These are phyloP conservation scores for Thermochaetoides dissita DNA, from an alignment of 2,329 filamentous ascomycete genomes.

Conservation along the genomic window DNA sequence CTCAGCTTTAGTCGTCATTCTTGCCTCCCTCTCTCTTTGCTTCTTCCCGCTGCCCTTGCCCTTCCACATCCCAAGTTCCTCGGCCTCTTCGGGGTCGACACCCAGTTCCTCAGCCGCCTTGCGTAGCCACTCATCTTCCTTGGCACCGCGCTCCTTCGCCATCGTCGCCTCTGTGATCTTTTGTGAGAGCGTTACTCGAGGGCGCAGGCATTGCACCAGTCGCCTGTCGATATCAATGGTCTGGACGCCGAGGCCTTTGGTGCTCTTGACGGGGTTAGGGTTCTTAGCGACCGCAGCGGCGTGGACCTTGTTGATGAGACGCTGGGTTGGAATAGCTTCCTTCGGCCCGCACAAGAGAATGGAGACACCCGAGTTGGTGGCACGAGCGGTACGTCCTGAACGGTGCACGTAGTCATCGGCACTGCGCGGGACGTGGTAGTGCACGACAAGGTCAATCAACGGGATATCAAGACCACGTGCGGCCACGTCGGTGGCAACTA, in stretches of 20 bases:
- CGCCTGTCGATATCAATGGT: constrained; percentile 74
- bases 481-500: constrained; percentile 87
- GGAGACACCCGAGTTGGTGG: constrained; percentile 60
- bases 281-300: constrained; percentile 33
- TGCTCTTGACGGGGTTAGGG: constrained; percentile 12
- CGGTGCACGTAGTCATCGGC: constrained; percentile 93
- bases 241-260: constrained; percentile 48
- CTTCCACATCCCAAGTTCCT: constrained; percentile 44
- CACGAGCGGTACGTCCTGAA: constrained; percentile 85
- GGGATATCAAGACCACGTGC: constrained; percentile 89
- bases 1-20: constrained; percentile 57
- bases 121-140: constrained; percentile 73
- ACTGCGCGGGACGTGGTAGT: constrained; percentile 86
- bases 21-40: constrained; percentile 59
- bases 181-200: constrained; percentile 69
- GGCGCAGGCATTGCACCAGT: constrained; percentile 61
- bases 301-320: constrained; percentile 81
- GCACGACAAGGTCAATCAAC: constrained; percentile 74
- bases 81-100: constrained; percentile 82
- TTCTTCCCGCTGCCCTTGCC: constrained; percentile 61
- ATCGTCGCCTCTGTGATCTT: constrained; percentile 68
- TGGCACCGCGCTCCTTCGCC: constrained; percentile 74
- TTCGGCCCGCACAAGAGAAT: constrained; percentile 84
- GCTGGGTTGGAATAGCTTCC: constrained; percentile 70
- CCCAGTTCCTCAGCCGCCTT: constrained; percentile 82